These are phyloP conservation scores for Colletotrichum sp. DNA, from an alignment of 2,329 filamentous ascomycete genomes.

Conservation along the genomic window DNA sequence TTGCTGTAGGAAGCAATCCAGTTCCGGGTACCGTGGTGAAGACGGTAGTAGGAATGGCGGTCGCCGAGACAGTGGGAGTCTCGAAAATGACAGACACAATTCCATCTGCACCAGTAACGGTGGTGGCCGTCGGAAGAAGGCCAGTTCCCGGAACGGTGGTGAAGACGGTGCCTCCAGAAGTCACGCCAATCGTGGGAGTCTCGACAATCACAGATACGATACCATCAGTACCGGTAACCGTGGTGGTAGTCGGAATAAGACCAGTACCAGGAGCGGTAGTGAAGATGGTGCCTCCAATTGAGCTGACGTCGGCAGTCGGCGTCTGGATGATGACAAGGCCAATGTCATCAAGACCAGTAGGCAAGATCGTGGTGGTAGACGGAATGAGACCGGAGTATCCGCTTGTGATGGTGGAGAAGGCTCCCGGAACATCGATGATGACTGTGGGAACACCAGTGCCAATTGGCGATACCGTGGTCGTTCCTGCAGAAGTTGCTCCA, in stretches of 20 bases:
- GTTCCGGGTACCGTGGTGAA: neutral
- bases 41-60: neutral
- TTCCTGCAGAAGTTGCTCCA: constrained; percentile 1
- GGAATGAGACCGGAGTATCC: constrained; percentile 6
- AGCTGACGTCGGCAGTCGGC: neutral
- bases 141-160: neutral
- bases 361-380: neutral
- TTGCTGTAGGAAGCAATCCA: neutral
- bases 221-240: neutral
- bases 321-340: constrained; percentile 3
- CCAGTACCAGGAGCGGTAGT: neutral
- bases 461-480: neutral
- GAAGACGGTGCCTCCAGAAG: neutral
- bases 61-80: neutral
- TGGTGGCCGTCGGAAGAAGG: neutral
- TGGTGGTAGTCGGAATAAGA: neutral
- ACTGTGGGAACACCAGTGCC: neutral
- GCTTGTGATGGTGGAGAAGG: constrained; percentile 1
- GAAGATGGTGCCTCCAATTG: neutral
- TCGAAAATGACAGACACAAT: neutral
- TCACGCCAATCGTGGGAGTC: neutral
- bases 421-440: neutral
- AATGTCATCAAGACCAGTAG: neutral
- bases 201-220: neutral
- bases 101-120: neutral